phyloP scores from a whole-genome alignment of 805 yeast species.

The Cyberlindnera bimundalis region DNA sequence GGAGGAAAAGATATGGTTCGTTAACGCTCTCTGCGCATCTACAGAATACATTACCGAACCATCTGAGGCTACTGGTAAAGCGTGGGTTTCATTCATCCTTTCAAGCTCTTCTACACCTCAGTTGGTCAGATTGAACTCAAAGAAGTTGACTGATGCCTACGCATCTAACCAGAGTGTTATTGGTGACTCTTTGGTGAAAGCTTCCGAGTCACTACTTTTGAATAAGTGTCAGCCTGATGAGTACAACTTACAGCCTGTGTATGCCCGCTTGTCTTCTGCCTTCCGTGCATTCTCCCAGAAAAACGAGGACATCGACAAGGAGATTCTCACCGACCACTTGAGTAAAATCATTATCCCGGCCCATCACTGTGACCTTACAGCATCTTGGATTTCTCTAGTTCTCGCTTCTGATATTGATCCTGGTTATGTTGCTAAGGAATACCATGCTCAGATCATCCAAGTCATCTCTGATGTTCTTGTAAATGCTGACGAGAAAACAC shows the following conservation, averaged over 20 bases:
- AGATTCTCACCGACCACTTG: constrained; percentile 32
- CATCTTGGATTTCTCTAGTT: constrained; percentile 76
- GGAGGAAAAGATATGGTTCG: constrained; percentile 51
- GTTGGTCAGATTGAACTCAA: constrained; percentile 11
- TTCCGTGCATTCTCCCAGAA: constrained; percentile 37
- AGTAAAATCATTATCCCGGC: constrained; percentile 39
- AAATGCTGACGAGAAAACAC: constrained; percentile 14
- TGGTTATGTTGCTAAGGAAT: constrained; percentile 43
- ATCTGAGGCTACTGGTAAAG: constrained; percentile 32
- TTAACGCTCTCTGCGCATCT: constrained; percentile 40
- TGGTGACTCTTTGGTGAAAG: constrained; percentile 42
- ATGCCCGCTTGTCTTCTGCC: constrained; percentile 34
- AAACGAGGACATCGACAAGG: constrained; percentile 16
- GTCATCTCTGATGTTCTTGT: constrained; percentile 22
- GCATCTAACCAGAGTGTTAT: constrained; percentile 35
- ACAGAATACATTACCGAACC: constrained; percentile 22
- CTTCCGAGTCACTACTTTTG: constrained; percentile 34
- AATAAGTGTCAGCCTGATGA: constrained; percentile 9
- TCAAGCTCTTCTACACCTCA: constrained; percentile 33
- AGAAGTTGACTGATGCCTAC: constrained; percentile 33
- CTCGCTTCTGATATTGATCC: constrained; percentile 63
- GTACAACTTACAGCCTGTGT: constrained; percentile 23
- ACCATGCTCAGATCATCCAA: constrained; percentile 24
- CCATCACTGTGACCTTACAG: constrained; percentile 40
- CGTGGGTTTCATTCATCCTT: constrained; percentile 46